Evolutionary conservation across 768 basidiomycete genomes (phyloP).

Genomic region (Hypsizygus marmoreus): DNA sequence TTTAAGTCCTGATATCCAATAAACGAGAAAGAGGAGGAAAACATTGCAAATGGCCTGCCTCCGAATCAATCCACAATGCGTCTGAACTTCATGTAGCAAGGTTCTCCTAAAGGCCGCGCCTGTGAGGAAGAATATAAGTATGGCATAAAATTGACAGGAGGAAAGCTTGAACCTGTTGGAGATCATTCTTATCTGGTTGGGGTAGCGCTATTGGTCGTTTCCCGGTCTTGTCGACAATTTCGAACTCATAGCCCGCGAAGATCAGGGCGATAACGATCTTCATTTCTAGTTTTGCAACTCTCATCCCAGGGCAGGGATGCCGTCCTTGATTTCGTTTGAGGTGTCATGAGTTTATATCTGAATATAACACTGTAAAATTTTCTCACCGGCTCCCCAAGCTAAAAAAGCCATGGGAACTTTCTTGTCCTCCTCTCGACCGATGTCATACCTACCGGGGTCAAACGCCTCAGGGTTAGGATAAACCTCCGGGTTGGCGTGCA

Average conservation of each 20-base stretch:
- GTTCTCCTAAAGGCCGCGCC: too few species aligned
- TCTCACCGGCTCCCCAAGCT: conserved; percentile 42
- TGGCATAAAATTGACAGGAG: not conserved
- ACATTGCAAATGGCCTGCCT: too few species aligned
- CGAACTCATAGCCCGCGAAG: conserved; percentile 34
- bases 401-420: conserved; percentile 32
- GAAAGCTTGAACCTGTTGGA: conserved; percentile 24
- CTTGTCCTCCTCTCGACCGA: conserved; percentile 37
- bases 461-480: conserved; percentile 36
- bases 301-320: conserved; percentile 41
- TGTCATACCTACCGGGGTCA: conserved; percentile 34
- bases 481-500: conserved; percentile 35
- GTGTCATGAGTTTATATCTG: too few species aligned
- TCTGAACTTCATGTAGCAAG: too few species aligned
- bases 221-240: conserved; percentile 33
- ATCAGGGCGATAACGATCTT: conserved; percentile 37
- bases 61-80: too few species aligned
- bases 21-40: too few species aligned
- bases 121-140: not conserved
- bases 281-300: conserved; percentile 40
- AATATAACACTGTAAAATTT: not conserved
- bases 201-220: conserved; percentile 26
- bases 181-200: conserved; percentile 32
- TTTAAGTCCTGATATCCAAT: too few species aligned
- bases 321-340: conserved; percentile 25